These are phyloP conservation scores for Boletus barrowsii DNA, from an alignment of 768 basidiomycete species.

Conservation along the genomic window DNA sequence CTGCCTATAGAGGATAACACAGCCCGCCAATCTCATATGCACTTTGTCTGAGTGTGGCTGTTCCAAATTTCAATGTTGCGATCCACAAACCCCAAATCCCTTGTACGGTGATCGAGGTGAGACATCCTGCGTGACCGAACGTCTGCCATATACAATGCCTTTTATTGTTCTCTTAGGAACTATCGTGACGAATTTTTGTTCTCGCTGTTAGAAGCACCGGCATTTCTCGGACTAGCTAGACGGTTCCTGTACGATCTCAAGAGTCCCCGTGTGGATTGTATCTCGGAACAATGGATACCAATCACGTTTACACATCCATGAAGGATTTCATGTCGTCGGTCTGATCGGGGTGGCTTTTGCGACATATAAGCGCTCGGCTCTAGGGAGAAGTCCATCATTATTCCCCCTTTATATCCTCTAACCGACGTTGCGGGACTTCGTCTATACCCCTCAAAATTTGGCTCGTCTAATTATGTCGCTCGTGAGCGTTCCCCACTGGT, in stretches of 20 bases:
- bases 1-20: not conserved
- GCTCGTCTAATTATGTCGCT: slow-evolving; percentile 19
- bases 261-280: not conserved
- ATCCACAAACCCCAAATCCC: not conserved
- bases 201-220: slow-evolving; percentile 7
- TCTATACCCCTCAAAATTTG: slow-evolving; percentile 26
- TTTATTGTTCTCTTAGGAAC: slow-evolving; percentile 25
- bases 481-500: slow-evolving; percentile 11
- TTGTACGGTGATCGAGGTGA: slow-evolving; percentile 33
- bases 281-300: slow-evolving; percentile 22
- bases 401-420: slow-evolving; percentile 10
- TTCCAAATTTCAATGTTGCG: slow-evolving; percentile 11
- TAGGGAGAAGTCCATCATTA: slow-evolving; percentile 1
- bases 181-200: slow-evolving; percentile 22
- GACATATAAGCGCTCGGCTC: slow-evolving; percentile 19
- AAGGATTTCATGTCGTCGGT: slow-evolving; percentile 7
- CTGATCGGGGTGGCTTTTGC: slow-evolving; percentile 8
- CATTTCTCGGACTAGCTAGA: slow-evolving; percentile 10
- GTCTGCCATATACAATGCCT: not conserved
- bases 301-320: slow-evolving; percentile 6
- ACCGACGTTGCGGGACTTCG: slow-evolving; percentile 47
- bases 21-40: not conserved
- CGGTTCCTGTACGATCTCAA: slow-evolving; percentile 1
- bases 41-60: slow-evolving; percentile 16
- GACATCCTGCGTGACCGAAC: slow-evolving; percentile 22